phyloP scores from a whole-genome alignment of 352 stramenopile genomes.

The Phytopythium ostracodes region DNA sequence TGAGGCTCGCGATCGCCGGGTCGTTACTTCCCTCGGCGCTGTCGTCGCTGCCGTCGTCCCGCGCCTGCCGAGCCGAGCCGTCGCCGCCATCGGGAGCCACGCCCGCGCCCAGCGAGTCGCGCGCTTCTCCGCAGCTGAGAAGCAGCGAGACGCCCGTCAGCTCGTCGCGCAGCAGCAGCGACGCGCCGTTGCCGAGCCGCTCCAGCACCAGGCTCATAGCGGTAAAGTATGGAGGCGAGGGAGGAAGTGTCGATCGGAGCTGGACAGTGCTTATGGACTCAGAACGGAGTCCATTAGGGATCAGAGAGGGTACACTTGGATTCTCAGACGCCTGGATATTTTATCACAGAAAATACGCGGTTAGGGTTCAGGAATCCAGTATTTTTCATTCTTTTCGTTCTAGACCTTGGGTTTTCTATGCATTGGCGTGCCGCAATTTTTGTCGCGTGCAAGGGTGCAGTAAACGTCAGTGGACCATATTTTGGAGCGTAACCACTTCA shows the following conservation, averaged over 20 bases:
- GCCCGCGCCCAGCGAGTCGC: slow-evolving; percentile 7
- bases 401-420: neutral
- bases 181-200: slow-evolving; percentile 58
- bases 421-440: neutral
- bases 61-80: slow-evolving; percentile 17
- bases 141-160: slow-evolving; percentile 40
- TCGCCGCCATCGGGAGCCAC: slow-evolving; percentile 6
- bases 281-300: neutral
- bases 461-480: neutral
- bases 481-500: neutral
- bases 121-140: slow-evolving; percentile 57
- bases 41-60: slow-evolving; percentile 38
- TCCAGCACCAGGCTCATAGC: slow-evolving; percentile 62
- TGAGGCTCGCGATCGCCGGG: slow-evolving; percentile 5
- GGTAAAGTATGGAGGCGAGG: neutral
- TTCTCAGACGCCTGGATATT: neutral
- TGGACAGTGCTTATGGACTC: neutral
- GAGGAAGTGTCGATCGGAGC: neutral
- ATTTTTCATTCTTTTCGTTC: neutral
- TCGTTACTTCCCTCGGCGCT: slow-evolving; percentile 26
- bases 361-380: neutral
- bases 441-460: neutral
- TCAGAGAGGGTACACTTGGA: no score
- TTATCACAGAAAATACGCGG: neutral
- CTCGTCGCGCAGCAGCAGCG: slow-evolving; percentile 68